Percentiles rank a stretch among this genome's conserved stretches.
phyloP scores from a whole-genome alignment of 345 rosid genomes.

The Leavenworthia alabamica region DNA sequence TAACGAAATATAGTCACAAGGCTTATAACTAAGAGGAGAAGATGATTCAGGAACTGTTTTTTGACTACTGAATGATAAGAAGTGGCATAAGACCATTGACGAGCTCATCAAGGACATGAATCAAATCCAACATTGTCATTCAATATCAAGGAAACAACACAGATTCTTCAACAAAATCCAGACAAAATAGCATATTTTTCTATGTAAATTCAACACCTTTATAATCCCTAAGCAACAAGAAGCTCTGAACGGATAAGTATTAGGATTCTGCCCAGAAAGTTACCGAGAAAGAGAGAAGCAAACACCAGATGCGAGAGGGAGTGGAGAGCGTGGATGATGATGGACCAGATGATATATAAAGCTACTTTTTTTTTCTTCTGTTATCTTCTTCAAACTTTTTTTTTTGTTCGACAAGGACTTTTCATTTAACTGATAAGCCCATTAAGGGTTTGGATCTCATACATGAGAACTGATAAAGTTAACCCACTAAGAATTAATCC shows the following conservation, averaged over 20 bases:
- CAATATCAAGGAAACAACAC: constrained; percentile 9
- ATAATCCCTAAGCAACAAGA: constrained; percentile 3
- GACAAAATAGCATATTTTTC: constrained; percentile 18
- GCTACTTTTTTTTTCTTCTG: constrained; percentile 1
- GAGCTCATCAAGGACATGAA: constrained; percentile 61
- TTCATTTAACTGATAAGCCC: too few species aligned
- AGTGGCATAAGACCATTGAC: constrained; percentile 46
- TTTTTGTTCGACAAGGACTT: too few species aligned
- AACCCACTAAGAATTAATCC: too few species aligned
- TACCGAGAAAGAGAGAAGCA: constrained; percentile 22
- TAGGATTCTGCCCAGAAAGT: constrained; percentile 1
- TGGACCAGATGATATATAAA: constrained; percentile 17
- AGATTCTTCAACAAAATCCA: constrained; percentile 17
- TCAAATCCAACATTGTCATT: constrained; percentile 44
- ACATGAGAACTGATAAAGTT: too few species aligned
- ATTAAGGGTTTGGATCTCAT: too few species aligned
- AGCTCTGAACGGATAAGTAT: constrained; percentile 10
- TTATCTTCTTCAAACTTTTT: too few species aligned
- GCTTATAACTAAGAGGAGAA: constrained; percentile 8
- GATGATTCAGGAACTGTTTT: constrained; percentile 7
- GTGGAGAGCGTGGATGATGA: too few species aligned
- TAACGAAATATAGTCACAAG: constrained; percentile 19
- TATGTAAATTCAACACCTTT: constrained; percentile 22
- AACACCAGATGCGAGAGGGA: constrained; percentile 6
- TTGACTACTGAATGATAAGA: constrained; percentile 36